Conservation (phyloP, 768 basidiomycete species). For the Russula olivacea region DNA sequence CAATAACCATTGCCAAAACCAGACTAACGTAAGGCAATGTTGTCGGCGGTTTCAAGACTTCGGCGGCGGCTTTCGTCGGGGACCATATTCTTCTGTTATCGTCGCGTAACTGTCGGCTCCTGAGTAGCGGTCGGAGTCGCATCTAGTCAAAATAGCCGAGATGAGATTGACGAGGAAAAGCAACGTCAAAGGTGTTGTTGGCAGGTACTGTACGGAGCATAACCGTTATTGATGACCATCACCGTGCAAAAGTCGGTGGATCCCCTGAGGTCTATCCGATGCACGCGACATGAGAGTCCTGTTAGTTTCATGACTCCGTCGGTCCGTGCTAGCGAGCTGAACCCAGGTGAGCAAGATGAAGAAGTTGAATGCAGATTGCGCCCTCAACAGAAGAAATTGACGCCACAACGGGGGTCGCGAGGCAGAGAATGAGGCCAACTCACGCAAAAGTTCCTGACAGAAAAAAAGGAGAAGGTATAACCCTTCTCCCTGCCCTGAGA, state of each 20-base stretch:
- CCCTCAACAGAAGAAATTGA: neutral
- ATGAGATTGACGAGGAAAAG: neutral
- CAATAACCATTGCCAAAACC: neutral
- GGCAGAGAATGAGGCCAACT: neutral
- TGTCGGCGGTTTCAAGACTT: neutral
- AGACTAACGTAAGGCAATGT: neutral
- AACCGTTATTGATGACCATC: neutral
- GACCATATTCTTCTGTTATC: neutral
- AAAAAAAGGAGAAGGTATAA: neutral
- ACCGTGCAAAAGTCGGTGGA: neutral
- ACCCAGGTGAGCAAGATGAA: neutral
- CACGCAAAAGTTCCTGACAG: neutral
- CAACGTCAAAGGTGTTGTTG: neutral
- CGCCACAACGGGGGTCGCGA: neutral
- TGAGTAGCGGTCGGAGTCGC: neutral
- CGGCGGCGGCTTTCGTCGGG: neutral
- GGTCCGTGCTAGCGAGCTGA: neutral
- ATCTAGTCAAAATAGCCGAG: neutral
- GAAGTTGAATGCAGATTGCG: neutral
- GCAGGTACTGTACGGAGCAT: neutral
- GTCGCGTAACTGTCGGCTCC: neutral
- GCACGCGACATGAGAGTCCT: neutral
- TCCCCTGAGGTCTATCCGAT: neutral
- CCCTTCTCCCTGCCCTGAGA: neutral
- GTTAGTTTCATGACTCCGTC: neutral